phyloP scores from a whole-genome alignment of 1,284 basidiomycete species.

The Papiliotrema terrestris region DNA sequence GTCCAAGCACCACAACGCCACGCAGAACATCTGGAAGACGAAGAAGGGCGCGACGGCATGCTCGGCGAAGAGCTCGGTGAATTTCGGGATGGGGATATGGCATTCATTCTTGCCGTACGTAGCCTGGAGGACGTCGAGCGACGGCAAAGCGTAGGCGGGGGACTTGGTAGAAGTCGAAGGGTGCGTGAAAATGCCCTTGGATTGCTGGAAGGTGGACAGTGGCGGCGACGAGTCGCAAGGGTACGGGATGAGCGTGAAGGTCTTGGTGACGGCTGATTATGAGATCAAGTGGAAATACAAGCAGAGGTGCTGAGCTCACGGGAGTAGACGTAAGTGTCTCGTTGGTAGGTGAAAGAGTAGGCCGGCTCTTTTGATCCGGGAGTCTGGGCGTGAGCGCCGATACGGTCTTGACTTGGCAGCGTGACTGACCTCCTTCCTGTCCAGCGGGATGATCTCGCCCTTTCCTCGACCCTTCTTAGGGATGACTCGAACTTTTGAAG shows the following conservation, averaged over 20 bases:
- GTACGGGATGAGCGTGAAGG: slow-evolving; percentile 83
- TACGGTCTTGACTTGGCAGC: background rate
- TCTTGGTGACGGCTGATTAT: slow-evolving; percentile 53
- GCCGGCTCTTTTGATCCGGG: slow-evolving; percentile 55
- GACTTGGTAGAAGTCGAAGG: slow-evolving; percentile 38
- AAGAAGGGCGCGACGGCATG: slow-evolving; percentile 94
- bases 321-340: slow-evolving; percentile 84
- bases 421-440: slow-evolving; percentile 57
- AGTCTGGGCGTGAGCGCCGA: slow-evolving; percentile 11
- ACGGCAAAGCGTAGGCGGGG: slow-evolving; percentile 12
- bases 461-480: slow-evolving; percentile 83
- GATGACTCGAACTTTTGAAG: slow-evolving; percentile 77
- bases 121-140: slow-evolving; percentile 52
- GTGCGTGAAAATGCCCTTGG: slow-evolving; percentile 52
- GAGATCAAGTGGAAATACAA: background rate
- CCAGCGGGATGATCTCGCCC: slow-evolving; percentile 81
- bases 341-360: slow-evolving; percentile 91
- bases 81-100: slow-evolving; percentile 90
- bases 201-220: slow-evolving; percentile 64
- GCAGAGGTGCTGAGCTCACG: slow-evolving; percentile 21
- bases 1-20: slow-evolving; percentile 90
- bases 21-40: slow-evolving; percentile 94
- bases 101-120: slow-evolving; percentile 90
- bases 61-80: slow-evolving; percentile 80
- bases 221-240: slow-evolving; percentile 73